Evolutionary conservation across 352 stramenopile genomes (phyloP).

Genomic region (Pythium phragmiticola): DNA sequence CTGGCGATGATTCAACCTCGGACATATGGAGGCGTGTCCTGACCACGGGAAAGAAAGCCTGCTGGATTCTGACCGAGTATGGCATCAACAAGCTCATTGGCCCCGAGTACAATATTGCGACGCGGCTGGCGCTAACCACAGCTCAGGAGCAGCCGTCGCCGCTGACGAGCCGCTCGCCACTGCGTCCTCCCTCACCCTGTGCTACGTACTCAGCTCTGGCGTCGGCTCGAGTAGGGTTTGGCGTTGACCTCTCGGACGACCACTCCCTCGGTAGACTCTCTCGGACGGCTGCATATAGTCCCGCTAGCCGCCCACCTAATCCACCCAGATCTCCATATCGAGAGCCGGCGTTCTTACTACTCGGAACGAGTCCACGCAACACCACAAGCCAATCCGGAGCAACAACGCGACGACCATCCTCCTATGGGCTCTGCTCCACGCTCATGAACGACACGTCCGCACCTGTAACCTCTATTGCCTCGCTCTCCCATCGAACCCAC

Average conservation of each 20-base stretch:
- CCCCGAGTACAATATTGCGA: conserved; percentile 59
- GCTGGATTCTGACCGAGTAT: conserved; percentile 65
- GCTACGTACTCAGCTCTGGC: conserved; percentile 40
- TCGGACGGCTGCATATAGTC: conserved; percentile 35
- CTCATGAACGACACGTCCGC: neutral
- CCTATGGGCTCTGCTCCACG: conserved; percentile 3
- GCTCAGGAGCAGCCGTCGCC: conserved; percentile 11
- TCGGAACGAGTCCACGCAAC: neutral
- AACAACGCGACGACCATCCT: neutral
- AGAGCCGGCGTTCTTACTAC: conserved; percentile 21
- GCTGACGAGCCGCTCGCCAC: conserved; percentile 23
- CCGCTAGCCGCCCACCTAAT: conserved; percentile 30
- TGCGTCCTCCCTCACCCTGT: conserved; percentile 41
- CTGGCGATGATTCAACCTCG: conserved; percentile 22
- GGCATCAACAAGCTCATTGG: conserved; percentile 62
- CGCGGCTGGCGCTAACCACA: conserved; percentile 43
- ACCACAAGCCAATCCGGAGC: neutral
- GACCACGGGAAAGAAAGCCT: conserved; percentile 51
- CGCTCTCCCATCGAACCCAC: neutral
- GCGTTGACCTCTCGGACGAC: conserved; percentile 49
- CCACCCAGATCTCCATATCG: conserved; percentile 35
- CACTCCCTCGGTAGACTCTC: conserved; percentile 48
- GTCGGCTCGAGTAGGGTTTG: conserved; percentile 43
- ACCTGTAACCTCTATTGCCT: neutral
- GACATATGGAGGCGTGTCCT: conserved; percentile 49